Evolutionary conservation across 495 filamentous ascomycete genomes (phyloP).

Genomic region (Penicillium canescens): DNA sequence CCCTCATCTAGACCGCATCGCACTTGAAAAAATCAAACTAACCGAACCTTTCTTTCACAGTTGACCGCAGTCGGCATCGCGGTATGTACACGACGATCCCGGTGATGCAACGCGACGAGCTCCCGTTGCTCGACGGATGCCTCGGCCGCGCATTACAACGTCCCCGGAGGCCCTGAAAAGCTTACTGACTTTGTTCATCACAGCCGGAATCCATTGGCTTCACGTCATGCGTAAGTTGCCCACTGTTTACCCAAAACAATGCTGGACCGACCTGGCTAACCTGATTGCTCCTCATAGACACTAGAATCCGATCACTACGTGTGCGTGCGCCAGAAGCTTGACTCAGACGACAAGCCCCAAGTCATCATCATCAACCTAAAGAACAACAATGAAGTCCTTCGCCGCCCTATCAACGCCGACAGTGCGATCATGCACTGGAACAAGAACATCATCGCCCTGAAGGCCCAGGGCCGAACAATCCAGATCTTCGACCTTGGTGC

Average conservation of each 20-base stretch:
- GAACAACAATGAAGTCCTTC: conserved; percentile 88
- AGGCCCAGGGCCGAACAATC: conserved; percentile 85
- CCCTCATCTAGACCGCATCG: conserved; percentile 3
- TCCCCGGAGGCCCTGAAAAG: conserved; percentile 11
- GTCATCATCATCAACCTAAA: conserved; percentile 97
- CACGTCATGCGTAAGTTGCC: conserved; percentile 83
- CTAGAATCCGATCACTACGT: conserved; percentile 95
- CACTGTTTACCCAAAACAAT: conserved; percentile 6
- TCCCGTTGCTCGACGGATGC: conserved; percentile 21
- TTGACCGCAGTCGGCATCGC: conserved; percentile 79
- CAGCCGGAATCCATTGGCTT: conserved; percentile 87
- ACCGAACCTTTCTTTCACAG: conserved; percentile 41
- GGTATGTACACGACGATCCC: conserved; percentile 50
- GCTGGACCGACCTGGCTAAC: conserved; percentile 11
- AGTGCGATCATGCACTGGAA: conserved; percentile 99
- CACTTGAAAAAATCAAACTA: conserved; percentile 15
- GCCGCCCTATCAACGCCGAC: conserved; percentile 96
- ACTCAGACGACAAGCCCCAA: conserved; percentile 77
- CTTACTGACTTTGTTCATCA: conserved; percentile 40
- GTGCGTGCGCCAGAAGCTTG: conserved; percentile 90
- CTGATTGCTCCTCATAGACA: conserved; percentile 59
- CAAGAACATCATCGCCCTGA: conserved; percentile 92
- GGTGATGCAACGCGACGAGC: conserved; percentile 17
- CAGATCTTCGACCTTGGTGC: conserved; percentile 94
- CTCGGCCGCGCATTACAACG: conserved; percentile 15